Conservation (phyloP, 2,329 filamentous ascomycete genomes). For the Alternaria conjuncta region DNA sequence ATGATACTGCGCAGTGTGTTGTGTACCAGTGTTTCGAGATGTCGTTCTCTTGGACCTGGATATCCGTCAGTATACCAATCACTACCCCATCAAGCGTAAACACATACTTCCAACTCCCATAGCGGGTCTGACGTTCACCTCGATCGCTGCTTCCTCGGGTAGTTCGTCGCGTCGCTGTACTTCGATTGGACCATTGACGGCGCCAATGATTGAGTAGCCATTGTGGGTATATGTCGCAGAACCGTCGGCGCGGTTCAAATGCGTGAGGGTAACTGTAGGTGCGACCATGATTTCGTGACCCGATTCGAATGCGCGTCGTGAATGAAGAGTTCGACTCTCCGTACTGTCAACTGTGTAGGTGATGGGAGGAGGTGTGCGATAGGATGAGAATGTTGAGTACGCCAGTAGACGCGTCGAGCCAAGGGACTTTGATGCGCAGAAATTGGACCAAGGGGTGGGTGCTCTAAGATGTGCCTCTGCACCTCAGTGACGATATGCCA, state of each 20-base stretch:
- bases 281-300: constrained; percentile 29
- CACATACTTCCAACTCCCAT: constrained; percentile 74
- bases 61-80: neutral
- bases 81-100: neutral
- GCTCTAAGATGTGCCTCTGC: neutral
- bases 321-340: neutral
- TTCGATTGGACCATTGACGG: constrained; percentile 93
- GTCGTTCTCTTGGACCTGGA: constrained; percentile 62
- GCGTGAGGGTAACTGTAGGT: constrained; percentile 42
- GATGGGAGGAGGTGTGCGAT: neutral
- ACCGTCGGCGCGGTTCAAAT: constrained; percentile 75
- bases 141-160: constrained; percentile 87
- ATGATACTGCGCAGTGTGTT: constrained; percentile 76
- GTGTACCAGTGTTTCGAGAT: constrained; percentile 79
- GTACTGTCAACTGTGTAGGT: neutral
- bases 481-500: neutral
- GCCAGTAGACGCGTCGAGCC: neutral
- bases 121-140: constrained; percentile 87
- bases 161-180: constrained; percentile 87
- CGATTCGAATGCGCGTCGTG: neutral
- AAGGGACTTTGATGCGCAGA: neutral
- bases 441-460: neutral
- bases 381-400: neutral
- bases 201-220: constrained; percentile 81
- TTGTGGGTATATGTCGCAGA: constrained; percentile 77